Evolutionary conservation across 2,329 filamentous ascomycete genomes (phyloP), one percentile per base, ranked within the genome.

Genomic region (Onygenales sp.): DNA sequence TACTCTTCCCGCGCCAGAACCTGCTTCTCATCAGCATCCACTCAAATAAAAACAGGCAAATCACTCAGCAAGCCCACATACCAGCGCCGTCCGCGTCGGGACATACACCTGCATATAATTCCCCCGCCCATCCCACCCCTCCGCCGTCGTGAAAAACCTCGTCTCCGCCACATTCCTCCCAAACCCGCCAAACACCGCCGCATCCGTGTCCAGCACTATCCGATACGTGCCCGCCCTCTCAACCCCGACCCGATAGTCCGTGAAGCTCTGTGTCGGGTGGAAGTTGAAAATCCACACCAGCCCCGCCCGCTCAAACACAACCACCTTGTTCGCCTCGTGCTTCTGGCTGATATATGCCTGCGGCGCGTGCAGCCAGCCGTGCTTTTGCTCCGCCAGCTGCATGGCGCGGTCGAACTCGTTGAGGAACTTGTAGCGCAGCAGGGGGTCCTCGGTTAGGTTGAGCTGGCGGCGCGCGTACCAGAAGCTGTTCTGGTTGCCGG

Each of bases 271-370:
- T 32, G 81, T 82, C 0, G 88, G 84, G 67, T 97, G 85, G 78
- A 97, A 96, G 74, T 98, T 98, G 79, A 98, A 97, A 62, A 96
- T 80, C 77, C 91, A 98, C 9, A 98, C 77, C 55, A 95, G 74
- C 0, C 91, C 91, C 1, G 84, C 93, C 35, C 93, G 83, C 75
- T 98, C 93, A 68, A 96, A 98, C 3, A 95, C 91, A 59, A 98
- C 83, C 43, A 97, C 85, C 75, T 97, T 98, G 74, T 98, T 93
- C 17, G 72, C 77, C 66, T 97, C 90, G 67, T 98, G 84, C 80
- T 97, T 98, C 61, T 97, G 78, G 57, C 87, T 93, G 64, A 98
- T 85, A 68, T 93, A 95, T 0, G 91, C 93, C 72, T 97, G 92
- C 0, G 85, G 75, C 1, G 86, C 76, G 66, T 88, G 84, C 39